These are phyloP conservation scores for Elaeagnus macrophylla DNA, from an alignment of 306 rosid species.

Conservation along the genomic window DNA sequence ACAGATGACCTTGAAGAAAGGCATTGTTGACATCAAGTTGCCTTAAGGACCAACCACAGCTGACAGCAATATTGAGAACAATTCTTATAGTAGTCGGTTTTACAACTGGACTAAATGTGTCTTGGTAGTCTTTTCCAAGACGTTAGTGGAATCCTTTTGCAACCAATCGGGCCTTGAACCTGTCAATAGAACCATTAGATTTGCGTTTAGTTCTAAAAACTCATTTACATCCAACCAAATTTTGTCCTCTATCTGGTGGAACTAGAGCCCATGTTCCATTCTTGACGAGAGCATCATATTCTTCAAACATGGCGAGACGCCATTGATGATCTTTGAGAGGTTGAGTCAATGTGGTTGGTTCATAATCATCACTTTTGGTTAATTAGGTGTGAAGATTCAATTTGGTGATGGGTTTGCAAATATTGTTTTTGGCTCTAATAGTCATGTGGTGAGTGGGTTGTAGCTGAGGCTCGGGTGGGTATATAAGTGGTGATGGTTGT, in stretches of 20 bases:
- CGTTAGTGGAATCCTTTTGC: neutral
- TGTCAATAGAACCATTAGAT: neutral
- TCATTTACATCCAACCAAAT: neutral
- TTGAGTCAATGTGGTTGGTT: neutral
- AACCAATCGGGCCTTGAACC: neutral
- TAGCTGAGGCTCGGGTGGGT: too few species aligned
- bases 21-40: too few species aligned
- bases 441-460: too few species aligned
- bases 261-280: neutral
- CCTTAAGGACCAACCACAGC: too few species aligned
- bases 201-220: neutral
- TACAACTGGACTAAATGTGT: too few species aligned
- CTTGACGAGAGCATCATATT: neutral
- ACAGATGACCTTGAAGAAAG: neutral
- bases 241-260: neutral
- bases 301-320: neutral
- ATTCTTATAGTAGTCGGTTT: too few species aligned
- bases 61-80: too few species aligned
- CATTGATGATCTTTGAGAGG: neutral
- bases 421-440: neutral
- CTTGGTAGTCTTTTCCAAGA: too few species aligned
- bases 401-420: neutral
- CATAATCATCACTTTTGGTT: neutral
- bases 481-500: too few species aligned
- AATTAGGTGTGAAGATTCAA: neutral